Base-by-base conservation (phyloP, 768 basidiomycete species). In the Mycena leptocephala region DNA sequence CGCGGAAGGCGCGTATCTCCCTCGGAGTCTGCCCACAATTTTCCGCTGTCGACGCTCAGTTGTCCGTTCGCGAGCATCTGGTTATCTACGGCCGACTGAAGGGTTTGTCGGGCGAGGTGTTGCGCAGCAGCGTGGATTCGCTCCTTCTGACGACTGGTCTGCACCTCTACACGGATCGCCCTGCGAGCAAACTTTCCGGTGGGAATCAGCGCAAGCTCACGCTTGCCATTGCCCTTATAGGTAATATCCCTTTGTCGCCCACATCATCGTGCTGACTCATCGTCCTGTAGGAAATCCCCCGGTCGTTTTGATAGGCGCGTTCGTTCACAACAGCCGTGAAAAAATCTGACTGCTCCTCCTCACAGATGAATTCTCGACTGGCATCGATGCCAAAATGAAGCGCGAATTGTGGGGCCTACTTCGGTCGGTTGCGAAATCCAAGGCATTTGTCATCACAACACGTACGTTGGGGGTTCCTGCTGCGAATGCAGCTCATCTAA, bases 1-100 rank as follows among this genome's bases (percentile, higher is more conserved):
- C 95, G 0, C 89, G 90, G n/a, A 86, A 83, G 6, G 93, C 95
- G 32, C 89, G 94, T 26, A 88, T 93, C 10, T 88, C 91, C 28
- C 89, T 96, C 9, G 95, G 95, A 5, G 93, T 96, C 59, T 96
- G 95, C 81, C 95, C 95, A 0, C 95, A 96, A 78, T 95, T 95
- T 83, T 95, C 94, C 1, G 94, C 95, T 0, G 95, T 95, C 76
- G 95, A 95, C 78, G 85, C 90, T 22, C n/a, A n/a, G n/a, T n/a
- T n/a, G n/a, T n/a, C n/a, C n/a, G n/a, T n/a, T n/a, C n/a, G n/a
- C n/a, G n/a, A 96, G 80, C 95, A 96, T 80, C 85, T 96, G 53
- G 73, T 89, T 75, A 87, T 95, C 10, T 95, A 95, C 69, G 95
- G 93, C 13, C 88, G 92, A 30, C 87, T 95, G 37, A 95, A 95